Evolutionary conservation across 164 flowering plant genomes (phyloP).

Genomic region (Liriodendron chinense): DNA sequence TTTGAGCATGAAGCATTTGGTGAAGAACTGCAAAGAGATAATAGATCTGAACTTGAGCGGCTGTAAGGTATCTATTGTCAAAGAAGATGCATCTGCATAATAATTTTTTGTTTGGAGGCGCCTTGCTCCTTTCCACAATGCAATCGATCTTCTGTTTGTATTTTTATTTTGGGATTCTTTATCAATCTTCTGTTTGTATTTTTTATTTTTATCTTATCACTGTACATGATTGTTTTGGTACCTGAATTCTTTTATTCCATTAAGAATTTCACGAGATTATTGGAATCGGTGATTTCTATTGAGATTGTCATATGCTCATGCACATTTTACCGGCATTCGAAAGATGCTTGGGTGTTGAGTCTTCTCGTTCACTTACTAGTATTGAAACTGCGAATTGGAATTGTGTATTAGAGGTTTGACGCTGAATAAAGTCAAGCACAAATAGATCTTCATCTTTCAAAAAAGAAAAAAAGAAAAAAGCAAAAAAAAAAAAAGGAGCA

Average conservation of each 20-base stretch:
- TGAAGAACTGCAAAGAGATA: conserved; percentile 60
- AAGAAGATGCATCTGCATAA: neutral
- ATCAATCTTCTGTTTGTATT: no score
- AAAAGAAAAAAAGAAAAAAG: no score
- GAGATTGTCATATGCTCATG: no score
- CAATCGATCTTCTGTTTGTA: neutral
- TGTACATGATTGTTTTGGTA: no score
- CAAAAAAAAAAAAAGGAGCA: no score
- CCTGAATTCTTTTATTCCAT: no score
- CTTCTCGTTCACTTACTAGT: neutral
- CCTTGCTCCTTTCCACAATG: neutral
- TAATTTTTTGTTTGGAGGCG: neutral
- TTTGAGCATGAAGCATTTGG: conserved; percentile 49
- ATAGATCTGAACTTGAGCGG: conserved; percentile 85
- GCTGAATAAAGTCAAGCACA: neutral
- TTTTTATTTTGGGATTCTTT: no score
- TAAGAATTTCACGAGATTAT: no score
- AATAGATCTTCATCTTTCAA: no score
- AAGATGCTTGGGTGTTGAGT: neutral
- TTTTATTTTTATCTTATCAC: no score
- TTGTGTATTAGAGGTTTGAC: neutral
- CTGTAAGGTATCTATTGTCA: conserved; percentile 63
- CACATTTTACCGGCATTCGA: neutral
- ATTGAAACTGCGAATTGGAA: neutral
- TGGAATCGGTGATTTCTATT: no score